Conservation (phyloP, 2,329 filamentous ascomycete genomes). For the Hymenoscyphus fraxineus region DNA sequence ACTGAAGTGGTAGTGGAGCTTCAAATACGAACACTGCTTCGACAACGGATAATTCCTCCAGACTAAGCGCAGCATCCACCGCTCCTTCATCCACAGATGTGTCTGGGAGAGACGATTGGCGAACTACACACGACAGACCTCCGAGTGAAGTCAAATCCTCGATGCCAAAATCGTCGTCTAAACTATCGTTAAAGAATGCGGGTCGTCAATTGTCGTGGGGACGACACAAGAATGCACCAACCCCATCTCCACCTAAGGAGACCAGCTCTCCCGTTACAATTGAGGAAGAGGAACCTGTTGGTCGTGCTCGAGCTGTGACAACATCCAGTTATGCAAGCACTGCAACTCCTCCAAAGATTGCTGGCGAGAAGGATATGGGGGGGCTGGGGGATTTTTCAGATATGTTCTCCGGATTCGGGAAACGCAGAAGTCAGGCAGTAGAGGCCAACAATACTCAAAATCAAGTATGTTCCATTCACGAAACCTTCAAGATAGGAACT, state of each 20-base stretch:
- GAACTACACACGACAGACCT: slow-evolving; percentile 31
- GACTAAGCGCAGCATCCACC: slow-evolving; percentile 35
- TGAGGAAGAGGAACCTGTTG: slow-evolving; percentile 21
- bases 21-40: slow-evolving; percentile 36
- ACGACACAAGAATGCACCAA: slow-evolving; percentile 26
- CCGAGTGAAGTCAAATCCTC: slow-evolving; percentile 33
- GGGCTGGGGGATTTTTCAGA: slow-evolving; percentile 35
- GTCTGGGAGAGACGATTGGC: slow-evolving; percentile 30
- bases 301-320: slow-evolving; percentile 32
- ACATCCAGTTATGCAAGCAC: slow-evolving; percentile 36
- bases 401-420: slow-evolving; percentile 34
- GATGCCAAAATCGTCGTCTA: slow-evolving; percentile 29
- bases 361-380: slow-evolving; percentile 29
- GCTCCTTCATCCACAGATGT: slow-evolving; percentile 34
- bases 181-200: slow-evolving; percentile 33
- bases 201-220: slow-evolving; percentile 35
- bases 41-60: slow-evolving; percentile 36
- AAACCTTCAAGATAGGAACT: neutral
- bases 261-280: slow-evolving; percentile 20
- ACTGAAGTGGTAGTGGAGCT: slow-evolving; percentile 35
- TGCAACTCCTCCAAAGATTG: slow-evolving; percentile 32
- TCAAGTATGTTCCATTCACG: slow-evolving; percentile 26
- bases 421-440: slow-evolving; percentile 30
- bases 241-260: slow-evolving; percentile 24
- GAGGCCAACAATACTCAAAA: slow-evolving; percentile 29